These are phyloP conservation scores for Claviceps paspali DNA, from an alignment of 2,329 filamentous ascomycete genomes.

Conservation along the genomic window DNA sequence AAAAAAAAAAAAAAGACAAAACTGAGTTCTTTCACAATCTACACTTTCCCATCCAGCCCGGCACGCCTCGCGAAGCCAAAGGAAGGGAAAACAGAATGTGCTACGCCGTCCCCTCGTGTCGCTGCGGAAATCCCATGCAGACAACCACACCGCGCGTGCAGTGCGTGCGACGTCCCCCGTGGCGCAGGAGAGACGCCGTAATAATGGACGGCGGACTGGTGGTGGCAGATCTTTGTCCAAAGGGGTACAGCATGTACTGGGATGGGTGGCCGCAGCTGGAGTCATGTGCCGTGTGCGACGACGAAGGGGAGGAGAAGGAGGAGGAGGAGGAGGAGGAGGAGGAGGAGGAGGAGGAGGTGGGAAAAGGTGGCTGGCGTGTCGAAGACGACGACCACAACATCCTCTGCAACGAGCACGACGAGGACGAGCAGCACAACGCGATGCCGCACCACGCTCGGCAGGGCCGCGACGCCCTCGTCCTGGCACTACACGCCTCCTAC, in stretches of 20 bases:
- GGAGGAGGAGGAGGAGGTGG: too few relatives aligned
- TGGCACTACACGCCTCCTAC: too few relatives aligned
- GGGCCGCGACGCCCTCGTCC: too few relatives aligned
- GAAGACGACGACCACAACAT: background rate
- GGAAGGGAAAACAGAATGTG: too few relatives aligned
- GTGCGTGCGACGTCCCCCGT: background rate
- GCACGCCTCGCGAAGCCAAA: too few relatives aligned
- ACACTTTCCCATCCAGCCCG: too few relatives aligned
- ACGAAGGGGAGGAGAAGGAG: background rate
- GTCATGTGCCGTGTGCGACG: background rate
- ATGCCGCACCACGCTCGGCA: too few relatives aligned
- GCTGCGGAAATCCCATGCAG: background rate
- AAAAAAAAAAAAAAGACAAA: background rate
- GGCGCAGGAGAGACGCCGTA: background rate
- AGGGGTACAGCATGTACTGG: background rate
- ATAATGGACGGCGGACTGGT: background rate
- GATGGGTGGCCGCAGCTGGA: background rate
- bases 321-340: background rate
- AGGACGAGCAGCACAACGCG: too few relatives aligned
- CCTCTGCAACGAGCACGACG: background rate
- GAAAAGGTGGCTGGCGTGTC: background rate
- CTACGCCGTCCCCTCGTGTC: background rate
- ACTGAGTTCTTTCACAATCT: too few relatives aligned
- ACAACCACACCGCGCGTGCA: background rate
- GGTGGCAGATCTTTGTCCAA: background rate